Conservation (phyloP, 2,329 filamentous ascomycete genomes). For the Colletotrichum sp. region DNA sequence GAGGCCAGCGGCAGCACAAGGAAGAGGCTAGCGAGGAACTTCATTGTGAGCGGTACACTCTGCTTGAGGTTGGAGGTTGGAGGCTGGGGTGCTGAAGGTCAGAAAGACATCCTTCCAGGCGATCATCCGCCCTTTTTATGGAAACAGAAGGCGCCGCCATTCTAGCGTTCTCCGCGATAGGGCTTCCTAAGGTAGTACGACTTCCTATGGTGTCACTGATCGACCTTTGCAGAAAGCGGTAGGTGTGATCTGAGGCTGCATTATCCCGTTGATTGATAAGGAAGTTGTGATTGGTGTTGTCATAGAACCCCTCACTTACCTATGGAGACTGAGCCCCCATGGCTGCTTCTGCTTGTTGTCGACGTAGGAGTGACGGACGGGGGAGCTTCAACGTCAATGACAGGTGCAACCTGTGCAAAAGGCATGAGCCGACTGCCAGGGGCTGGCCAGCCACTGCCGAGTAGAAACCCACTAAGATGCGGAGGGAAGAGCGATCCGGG, state of each 20-base stretch:
- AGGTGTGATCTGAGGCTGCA: constrained; percentile 17
- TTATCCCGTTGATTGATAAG: not conserved
- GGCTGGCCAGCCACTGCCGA: not conserved
- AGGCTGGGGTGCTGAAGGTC: fast-evolving
- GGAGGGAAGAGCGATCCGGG: not conserved
- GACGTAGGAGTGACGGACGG: not conserved
- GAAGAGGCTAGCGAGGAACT: constrained; percentile 8
- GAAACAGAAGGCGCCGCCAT: not conserved
- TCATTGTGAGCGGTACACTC: not conserved
- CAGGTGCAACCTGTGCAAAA: not conserved
- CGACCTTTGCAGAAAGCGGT: constrained; percentile 11
- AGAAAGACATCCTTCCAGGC: fast-evolving
- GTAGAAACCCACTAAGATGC: not conserved
- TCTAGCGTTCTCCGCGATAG: fast-evolving
- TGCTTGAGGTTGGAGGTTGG: not conserved
- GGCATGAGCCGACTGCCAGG: not conserved
- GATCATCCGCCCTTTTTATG: not conserved
- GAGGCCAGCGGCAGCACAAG: constrained; percentile 16
- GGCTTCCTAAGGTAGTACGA: not conserved
- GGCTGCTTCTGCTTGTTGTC: not conserved
- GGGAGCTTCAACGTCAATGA: not conserved
- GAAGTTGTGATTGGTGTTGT: too few relatives aligned
- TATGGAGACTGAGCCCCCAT: not conserved
- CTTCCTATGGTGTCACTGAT: not conserved
- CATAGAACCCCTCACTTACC: not conserved